Evolutionary conservation across 345 rosid species (phyloP), one percentile per base, ranked within the genome.

Genomic region (Salix brachista): DNA sequence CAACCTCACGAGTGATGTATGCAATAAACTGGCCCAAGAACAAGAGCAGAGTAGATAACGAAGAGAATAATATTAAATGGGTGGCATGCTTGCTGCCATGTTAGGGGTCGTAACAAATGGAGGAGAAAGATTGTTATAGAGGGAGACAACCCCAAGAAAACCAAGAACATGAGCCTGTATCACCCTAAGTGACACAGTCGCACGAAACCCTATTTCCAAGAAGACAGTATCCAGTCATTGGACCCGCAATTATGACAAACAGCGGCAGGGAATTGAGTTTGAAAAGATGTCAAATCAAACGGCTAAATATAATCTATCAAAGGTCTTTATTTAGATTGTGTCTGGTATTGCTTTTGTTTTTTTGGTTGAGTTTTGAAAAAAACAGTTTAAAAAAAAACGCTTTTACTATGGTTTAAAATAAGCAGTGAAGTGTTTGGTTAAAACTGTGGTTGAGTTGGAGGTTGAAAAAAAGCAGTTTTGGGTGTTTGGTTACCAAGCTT

Each of bases 131-230:
- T 23, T 56, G 26, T 4, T 3, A 4, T 8, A 0, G 62, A 21
- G 13, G 8, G 9, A 2, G n/a, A 18, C 9, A 56, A n/a, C 2
- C 61, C 61, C 10, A 19, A 48, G 41, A 14, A 36, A 6, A 8
- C 64, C 2, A 54, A 46, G 52, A 11, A 6, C 34, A 62, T 8
- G 14, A 23, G 19, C 52, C 26, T 79, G 82, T 76, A 41, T 11
- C 84, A 75, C 84, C 88, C 80, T 28, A 52, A 34, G 61, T 52
- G 85, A 26, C 78, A 85, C 84, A 83, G 86, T 74, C 62, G 37
- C 52, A 46, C 68, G 72, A 11, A n/a, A 34, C 75, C 46, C 87
- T 77, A 77, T 70, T 86, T 21, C 86, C 85, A 50, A 78, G 67
- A 69, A 18, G 25, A 25, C 39, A 18, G 6, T 5, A 50, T 19